Conservation (phyloP, 371 early-diverging fungal genomes). For the Sporodiniella umbellata region DNA sequence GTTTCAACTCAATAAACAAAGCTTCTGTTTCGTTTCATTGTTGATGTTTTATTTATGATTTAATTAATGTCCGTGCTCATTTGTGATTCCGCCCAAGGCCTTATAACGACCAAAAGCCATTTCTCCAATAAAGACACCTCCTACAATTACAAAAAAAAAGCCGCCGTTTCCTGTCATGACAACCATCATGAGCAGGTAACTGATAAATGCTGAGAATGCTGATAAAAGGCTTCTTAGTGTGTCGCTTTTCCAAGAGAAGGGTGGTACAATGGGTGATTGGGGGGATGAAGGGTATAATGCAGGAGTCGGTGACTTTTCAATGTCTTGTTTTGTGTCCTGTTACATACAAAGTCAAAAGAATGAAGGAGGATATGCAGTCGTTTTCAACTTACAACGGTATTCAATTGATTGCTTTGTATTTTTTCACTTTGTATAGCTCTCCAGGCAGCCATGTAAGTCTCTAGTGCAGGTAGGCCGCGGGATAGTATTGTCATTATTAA, state of each 20-base stretch:
- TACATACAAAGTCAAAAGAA: not conserved
- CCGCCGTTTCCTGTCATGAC: constrained; percentile 82
- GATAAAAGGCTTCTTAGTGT: constrained; percentile 47
- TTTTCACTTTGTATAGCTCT: constrained; percentile 25
- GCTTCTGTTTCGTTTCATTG: not conserved
- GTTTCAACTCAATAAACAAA: constrained; percentile 16
- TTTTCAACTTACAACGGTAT: not conserved
- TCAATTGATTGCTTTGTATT: constrained; percentile 7
- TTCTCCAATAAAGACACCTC: constrained; percentile 68
- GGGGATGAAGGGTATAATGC: constrained; percentile 20
- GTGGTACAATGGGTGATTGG: constrained; percentile 42
- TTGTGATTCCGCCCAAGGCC: constrained; percentile 22
- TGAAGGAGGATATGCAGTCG: too few species aligned
- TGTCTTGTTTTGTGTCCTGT: constrained; percentile 11
- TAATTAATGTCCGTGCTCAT: constrained; percentile 32
- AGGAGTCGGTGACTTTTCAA: constrained; percentile 81
- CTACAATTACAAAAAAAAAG: constrained; percentile 60
- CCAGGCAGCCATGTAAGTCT: constrained; percentile 49
- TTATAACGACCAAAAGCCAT: constrained; percentile 59
- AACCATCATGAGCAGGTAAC: constrained; percentile 76
- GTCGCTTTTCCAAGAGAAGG: constrained; percentile 54
- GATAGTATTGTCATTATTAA: constrained; percentile 51
- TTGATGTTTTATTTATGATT: not conserved
- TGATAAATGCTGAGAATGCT: constrained; percentile 44
- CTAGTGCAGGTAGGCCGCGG: constrained; percentile 48